Evolutionary conservation across 1,284 basidiomycete species (phyloP), one percentile per base, ranked within the genome.

Genomic region (Leccinum colubrinum): DNA sequence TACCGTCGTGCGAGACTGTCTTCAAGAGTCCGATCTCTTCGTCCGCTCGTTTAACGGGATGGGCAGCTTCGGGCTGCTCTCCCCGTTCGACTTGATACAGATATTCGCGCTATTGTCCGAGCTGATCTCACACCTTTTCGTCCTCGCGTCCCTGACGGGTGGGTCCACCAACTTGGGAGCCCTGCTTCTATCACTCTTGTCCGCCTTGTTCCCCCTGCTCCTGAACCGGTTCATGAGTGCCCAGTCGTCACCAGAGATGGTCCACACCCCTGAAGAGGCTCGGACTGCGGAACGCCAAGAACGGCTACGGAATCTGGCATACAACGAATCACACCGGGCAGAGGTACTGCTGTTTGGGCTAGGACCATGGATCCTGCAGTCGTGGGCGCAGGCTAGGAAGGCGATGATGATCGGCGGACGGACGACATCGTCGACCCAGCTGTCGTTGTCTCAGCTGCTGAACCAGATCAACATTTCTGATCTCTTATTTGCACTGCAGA

Each of bases 11-110:
- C 84, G 86, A 59, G 90, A 91, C 67, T 81, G 93, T 35, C 79
- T 94, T n/a, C 85, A 89, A 65, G 92, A 94, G 75, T 91, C 91
- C 14, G 92, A 92, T 68, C 81, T 89, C 25, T 90, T 91, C 68
- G 87, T 90, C 52, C 81, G 85, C 61, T 90, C 90, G 6, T 89
- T 93, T 72, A 85, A 82, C 66, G 86, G 86, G 56, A 76, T 79
- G 65, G 83, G 86, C 41, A 81, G 86, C 30, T 88, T 90, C 74
- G 87, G 88, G 48, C 79, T 91, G 35, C 79, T 90, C 65, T 91
- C 89, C 1, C 88, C 90, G 6, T 80, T 93, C 59, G 88, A 93
- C 70, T 85, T 93, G 64, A 79, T 90, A 67, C 87, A 89, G 66
- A 79, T 92, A 62, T 77, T 94, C 64, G 85, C 87, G 39, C 80